Conservation (phyloP, 1,284 basidiomycete genomes). For the Wallemia ichthyophaga region DNA sequence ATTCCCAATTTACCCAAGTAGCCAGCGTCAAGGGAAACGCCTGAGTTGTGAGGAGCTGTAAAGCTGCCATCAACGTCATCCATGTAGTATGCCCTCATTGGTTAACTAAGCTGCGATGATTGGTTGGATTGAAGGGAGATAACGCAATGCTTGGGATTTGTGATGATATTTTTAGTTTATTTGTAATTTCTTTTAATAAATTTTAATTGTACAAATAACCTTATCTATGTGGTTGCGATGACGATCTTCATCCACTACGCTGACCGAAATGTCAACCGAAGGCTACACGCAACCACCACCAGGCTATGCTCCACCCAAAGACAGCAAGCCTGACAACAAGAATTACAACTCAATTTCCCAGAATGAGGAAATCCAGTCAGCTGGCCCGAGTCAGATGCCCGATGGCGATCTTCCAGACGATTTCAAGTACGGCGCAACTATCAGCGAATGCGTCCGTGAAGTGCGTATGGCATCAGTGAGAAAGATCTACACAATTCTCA, state of each 20-base stretch:
- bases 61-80: neutral
- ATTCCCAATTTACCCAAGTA: neutral
- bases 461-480: constrained; percentile 9
- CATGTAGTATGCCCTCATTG: neutral
- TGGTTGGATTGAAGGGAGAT: too few relatives aligned
- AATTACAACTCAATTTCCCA: neutral
- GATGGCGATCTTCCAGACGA: neutral
- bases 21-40: neutral
- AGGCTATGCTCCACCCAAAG: neutral
- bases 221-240: too few relatives aligned
- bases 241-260: too few relatives aligned
- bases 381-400: neutral
- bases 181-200: too few relatives aligned
- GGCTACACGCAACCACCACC: neutral
- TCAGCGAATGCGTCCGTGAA: constrained; percentile 2
- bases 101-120: neutral
- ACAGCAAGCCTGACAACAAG: neutral
- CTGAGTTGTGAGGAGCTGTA: neutral
- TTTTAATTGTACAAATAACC: too few relatives aligned
- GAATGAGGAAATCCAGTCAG: neutral
- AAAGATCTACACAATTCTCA: constrained; percentile 9
- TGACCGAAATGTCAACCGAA: neutral
- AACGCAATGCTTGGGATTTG: too few relatives aligned
- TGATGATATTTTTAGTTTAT: too few relatives aligned
- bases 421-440: neutral